These are phyloP conservation scores for Agaricus sinodeliciosus DNA, from an alignment of 768 basidiomycete species.

Conservation along the genomic window DNA sequence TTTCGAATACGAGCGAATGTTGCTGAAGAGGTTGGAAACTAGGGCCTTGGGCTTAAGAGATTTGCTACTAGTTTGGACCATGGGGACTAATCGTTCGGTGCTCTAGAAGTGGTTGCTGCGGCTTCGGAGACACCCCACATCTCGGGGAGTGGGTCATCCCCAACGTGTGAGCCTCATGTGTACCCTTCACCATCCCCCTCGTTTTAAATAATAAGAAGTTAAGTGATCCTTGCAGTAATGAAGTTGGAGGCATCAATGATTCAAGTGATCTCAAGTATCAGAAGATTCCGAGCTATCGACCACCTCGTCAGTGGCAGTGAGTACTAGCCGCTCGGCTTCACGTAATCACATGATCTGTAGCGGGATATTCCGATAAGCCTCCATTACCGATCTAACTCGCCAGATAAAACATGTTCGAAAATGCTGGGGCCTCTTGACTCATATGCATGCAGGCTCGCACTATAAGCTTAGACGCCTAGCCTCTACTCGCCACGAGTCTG, in stretches of 20 bases:
- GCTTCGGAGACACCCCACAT: neutral
- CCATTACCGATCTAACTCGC: too few species aligned
- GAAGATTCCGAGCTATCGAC: too few species aligned
- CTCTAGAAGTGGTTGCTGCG: conserved; percentile 5
- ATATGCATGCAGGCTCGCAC: neutral
- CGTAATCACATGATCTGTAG: too few species aligned
- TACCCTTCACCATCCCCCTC: neutral
- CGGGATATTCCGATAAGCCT: too few species aligned
- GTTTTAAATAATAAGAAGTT: neutral
- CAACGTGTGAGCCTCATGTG: conserved; percentile 7
- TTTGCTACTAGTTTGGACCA: conserved; percentile 8
- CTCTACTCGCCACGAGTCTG: neutral
- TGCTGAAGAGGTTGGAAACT: conserved; percentile 12
- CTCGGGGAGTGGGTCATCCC: neutral
- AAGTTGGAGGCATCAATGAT: neutral
- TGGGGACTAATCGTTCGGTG: conserved; percentile 3
- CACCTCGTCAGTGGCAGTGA: too few species aligned
- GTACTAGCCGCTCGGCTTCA: too few species aligned
- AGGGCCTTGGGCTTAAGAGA: conserved; percentile 8
- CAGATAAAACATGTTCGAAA: neutral
- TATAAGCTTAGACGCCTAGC: conserved; percentile 4
- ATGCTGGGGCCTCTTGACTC: neutral
- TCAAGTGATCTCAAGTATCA: too few species aligned
- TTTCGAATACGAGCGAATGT: conserved; percentile 10
- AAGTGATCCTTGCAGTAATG: neutral